Base-by-base conservation (phyloP, 2,329 filamentous ascomycete species). In the Reticulascus tulasneorum region DNA sequence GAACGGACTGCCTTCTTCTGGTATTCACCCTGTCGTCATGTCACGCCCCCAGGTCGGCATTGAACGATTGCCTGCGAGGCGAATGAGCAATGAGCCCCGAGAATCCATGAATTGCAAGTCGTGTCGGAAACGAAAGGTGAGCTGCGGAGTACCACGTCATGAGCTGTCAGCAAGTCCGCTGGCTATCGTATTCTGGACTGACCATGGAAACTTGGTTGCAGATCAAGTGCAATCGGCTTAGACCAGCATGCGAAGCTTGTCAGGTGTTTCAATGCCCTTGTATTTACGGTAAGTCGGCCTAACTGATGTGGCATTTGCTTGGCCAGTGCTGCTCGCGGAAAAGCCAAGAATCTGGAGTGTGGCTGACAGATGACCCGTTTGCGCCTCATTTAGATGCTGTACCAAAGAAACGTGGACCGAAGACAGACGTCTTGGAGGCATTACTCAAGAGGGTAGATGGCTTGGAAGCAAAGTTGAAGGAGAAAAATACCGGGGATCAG, bases 91-190 rank as follows among this genome's bases (percentile, higher is more conserved):
- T 51, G 85, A 93, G 59, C 86, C 85, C 25, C 80, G 85, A 52
- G 88, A 94, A 69, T 86, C 85, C 22, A 94, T 94, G 88, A 94
- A 94, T 61, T 94, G 88, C 78, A 94, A 94, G 63, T 93, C 86
- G 38, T 94, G 88, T 69, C 79, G 88, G 50, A 94, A 94, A 64
- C 76, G 88, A 66, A 94, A 94, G 82, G 87, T 91, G 62, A 30
- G 67, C 42, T 12, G n/a, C n/a, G n/a, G n/a, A n/a, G n/a, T n/a
- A n/a, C n/a, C n/a, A n/a, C n/a, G n/a, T n/a, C n/a, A n/a, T n/a
- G n/a, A n/a, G n/a, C n/a, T n/a, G n/a, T n/a, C n/a, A n/a, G n/a
- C n/a, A n/a, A n/a, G n/a, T n/a, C n/a, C n/a, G n/a, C n/a, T n/a
- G n/a, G n/a, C n/a, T n/a, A n/a, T n/a, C n/a, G n/a, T n/a, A n/a